A percentile compares a stretch with the other conserved stretches of the same genome.
Conservation (phyloP, 108 stramenopile genomes). For the Skeletonema marinoi region DNA sequence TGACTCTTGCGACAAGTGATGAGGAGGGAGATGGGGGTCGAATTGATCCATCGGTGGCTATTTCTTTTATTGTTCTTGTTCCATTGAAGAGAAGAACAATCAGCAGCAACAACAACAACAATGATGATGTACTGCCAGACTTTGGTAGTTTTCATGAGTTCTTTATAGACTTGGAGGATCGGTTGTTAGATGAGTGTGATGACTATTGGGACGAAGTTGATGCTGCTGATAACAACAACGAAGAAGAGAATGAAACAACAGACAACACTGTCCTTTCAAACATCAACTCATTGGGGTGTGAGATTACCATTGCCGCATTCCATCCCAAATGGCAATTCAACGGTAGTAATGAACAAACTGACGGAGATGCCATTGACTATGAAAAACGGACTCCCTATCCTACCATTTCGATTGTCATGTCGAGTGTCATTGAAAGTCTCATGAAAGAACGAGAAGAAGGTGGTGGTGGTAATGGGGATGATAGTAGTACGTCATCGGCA, state of each 20-base stretch:
- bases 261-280: background rate
- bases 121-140: background rate
- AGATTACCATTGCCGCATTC: constrained; percentile 75
- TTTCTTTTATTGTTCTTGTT: constrained; percentile 63
- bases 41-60: constrained; percentile 62
- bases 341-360: background rate
- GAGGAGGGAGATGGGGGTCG: background rate
- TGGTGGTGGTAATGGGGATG: background rate
- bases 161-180: constrained; percentile 70
- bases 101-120: constrained; percentile 5
- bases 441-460: constrained; percentile 11
- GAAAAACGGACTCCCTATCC: constrained; percentile 79
- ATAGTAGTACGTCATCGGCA: constrained; percentile 25
- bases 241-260: background rate
- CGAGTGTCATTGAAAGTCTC: constrained; percentile 58
- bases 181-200: constrained; percentile 53
- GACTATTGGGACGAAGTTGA: constrained; percentile 40
- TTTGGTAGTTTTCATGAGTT: constrained; percentile 68
- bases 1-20: constrained; percentile 16
- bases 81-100: background rate
- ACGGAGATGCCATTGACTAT: constrained; percentile 40
- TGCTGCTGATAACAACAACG: constrained; percentile 9
- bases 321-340: constrained; percentile 74
- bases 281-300: constrained; percentile 26
- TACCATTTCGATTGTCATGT: constrained; percentile 67